phyloP scores from a whole-genome alignment of 306 rosid genomes.

The Lathyrus tuberosus region DNA sequence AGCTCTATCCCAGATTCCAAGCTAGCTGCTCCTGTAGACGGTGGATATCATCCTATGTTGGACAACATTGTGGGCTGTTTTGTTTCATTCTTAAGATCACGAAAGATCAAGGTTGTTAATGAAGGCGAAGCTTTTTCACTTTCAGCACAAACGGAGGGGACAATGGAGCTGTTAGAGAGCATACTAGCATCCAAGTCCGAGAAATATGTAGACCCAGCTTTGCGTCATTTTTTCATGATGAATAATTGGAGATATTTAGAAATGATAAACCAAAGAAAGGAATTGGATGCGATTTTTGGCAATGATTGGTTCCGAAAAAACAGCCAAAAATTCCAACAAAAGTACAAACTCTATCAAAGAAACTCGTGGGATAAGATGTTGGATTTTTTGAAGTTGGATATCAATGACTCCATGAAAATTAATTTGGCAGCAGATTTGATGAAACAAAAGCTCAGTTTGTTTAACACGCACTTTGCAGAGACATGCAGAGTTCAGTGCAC shows the following conservation, averaged over 20 bases:
- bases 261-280: background rate
- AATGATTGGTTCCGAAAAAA: slow-evolving; percentile 59
- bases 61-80: background rate
- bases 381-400: no score
- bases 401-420: no score
- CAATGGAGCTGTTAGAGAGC: background rate
- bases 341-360: slow-evolving; percentile 21
- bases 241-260: slow-evolving; percentile 38
- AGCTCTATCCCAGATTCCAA: background rate
- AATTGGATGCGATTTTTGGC: slow-evolving; percentile 38
- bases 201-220: background rate
- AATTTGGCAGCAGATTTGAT: no score
- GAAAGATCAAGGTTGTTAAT: background rate
- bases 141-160: background rate
- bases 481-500: slow-evolving; percentile 16
- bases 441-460: slow-evolving; percentile 6
- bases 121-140: background rate
- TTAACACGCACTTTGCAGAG: slow-evolving; percentile 8
- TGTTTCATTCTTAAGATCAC: background rate
- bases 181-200: no score
- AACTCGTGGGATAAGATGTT: slow-evolving; percentile 52
- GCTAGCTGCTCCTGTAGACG: background rate
- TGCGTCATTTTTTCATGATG: slow-evolving; percentile 1
- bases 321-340: slow-evolving; percentile 46
- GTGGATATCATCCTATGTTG: slow-evolving; percentile 4